Evolutionary conservation across 805 yeast genomes (phyloP).

Genomic region (Candida silvatica): DNA sequence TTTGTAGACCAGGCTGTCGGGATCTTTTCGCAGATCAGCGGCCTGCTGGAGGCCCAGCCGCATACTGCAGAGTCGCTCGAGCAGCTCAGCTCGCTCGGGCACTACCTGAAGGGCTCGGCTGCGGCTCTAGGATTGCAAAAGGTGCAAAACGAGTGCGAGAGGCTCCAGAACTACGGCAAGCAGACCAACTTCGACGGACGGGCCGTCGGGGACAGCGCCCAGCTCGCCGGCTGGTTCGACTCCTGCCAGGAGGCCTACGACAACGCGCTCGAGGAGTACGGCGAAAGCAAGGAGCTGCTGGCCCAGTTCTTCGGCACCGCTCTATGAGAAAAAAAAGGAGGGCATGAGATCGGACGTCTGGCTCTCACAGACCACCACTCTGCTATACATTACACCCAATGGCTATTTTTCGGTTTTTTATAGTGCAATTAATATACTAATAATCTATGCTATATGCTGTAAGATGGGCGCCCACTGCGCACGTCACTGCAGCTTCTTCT

Average conservation of each 20-base stretch:
- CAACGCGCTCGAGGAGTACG: conserved; percentile 43
- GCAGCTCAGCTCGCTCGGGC: conserved; percentile 71
- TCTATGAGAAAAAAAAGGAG: neutral
- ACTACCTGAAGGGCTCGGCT: conserved; percentile 90
- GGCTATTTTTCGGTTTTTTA: too few relatives aligned
- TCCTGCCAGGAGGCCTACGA: conserved; percentile 46
- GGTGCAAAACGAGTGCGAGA: conserved; percentile 82
- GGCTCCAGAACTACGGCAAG: conserved; percentile 85
- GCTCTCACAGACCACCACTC: too few relatives aligned
- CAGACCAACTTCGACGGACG: conserved; percentile 23
- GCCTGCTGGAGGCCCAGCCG: conserved; percentile 27
- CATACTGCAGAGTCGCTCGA: conserved; percentile 35
- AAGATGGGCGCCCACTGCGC: too few relatives aligned
- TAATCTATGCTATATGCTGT: too few relatives aligned
- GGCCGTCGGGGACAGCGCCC: conserved; percentile 22
- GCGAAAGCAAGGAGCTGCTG: conserved; percentile 39
- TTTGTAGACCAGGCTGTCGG: conserved; percentile 84
- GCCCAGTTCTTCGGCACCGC: conserved; percentile 38
- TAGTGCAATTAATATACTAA: too few relatives aligned
- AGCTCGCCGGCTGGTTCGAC: conserved; percentile 24
- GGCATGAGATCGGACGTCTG: too few relatives aligned
- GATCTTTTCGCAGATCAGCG: conserved; percentile 67
- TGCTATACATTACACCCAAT: too few relatives aligned
- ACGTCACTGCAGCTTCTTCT: too few relatives aligned
- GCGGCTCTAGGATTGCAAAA: conserved; percentile 84